Percentiles rank a stretch among this genome's conserved stretches.
Conservation (phyloP, 768 basidiomycete species). For the Boletellus ananas region DNA sequence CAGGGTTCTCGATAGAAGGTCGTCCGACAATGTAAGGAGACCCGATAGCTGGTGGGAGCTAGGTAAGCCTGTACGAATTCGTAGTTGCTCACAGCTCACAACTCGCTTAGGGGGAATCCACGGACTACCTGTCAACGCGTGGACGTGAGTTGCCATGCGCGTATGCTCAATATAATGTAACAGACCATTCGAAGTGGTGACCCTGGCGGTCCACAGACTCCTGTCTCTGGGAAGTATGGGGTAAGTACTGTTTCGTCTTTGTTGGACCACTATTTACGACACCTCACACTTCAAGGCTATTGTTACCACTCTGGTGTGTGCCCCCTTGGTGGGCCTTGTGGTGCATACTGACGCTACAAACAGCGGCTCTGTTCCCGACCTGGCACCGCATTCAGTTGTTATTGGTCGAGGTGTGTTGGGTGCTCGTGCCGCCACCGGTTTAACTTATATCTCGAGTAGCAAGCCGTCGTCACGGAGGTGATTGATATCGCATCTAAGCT, state of each 20-base stretch:
- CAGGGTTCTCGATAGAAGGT: too few relatives aligned
- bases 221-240: slow-evolving; percentile 4
- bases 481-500: slow-evolving; percentile 10
- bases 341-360: slow-evolving; percentile 1
- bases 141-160: slow-evolving; percentile 3
- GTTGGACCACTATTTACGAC: neutral
- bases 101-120: slow-evolving; percentile 11
- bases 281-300: slow-evolving; percentile 7
- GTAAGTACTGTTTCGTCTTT: neutral
- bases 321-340: neutral
- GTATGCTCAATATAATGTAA: neutral
- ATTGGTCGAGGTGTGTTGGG: slow-evolving; percentile 10
- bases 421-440: neutral
- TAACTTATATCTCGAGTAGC: neutral
- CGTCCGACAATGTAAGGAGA: too few relatives aligned
- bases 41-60: slow-evolving; percentile 15
- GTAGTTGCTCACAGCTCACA: neutral
- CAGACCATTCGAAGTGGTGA: slow-evolving; percentile 11
- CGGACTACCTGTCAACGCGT: slow-evolving; percentile 13
- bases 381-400: slow-evolving; percentile 17
- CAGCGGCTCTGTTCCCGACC: slow-evolving; percentile 21
- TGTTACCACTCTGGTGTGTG: slow-evolving; percentile 17
- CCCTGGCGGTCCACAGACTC: slow-evolving; percentile 7
- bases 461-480: slow-evolving; percentile 16
- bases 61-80: neutral